Percentiles rank a stretch among this genome's conserved stretches.
Conservation (phyloP, 1,139 yeast genomes). For the Starmera stellimalicola region DNA sequence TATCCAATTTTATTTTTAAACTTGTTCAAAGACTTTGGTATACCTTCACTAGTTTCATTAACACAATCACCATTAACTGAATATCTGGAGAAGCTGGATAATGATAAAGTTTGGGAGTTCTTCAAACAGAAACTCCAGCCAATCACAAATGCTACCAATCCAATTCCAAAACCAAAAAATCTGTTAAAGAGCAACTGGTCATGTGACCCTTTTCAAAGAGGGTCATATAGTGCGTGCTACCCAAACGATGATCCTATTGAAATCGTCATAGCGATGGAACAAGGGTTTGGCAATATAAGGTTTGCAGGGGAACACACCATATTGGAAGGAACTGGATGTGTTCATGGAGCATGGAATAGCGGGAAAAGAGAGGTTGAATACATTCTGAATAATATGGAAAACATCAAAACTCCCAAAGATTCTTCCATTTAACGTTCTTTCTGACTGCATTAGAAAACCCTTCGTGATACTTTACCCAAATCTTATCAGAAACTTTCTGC, state of each 20-base stretch:
- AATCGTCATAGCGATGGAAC: conserved; percentile 41
- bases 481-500: conserved; percentile 28
- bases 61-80: conserved; percentile 67
- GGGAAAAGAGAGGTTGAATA: conserved; percentile 61
- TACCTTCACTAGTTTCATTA: conserved; percentile 46
- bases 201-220: conserved; percentile 53
- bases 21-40: conserved; percentile 26
- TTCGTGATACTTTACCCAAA: conserved; percentile 90
- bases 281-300: conserved; percentile 49
- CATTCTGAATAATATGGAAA: conserved; percentile 17
- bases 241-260: conserved; percentile 64
- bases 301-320: conserved; percentile 86
- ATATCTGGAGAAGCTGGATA: conserved; percentile 31
- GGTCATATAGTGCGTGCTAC: conserved; percentile 63
- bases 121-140: conserved; percentile 32
- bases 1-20: conserved; percentile 45
- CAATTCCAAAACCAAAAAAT: conserved; percentile 38
- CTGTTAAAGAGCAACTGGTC: conserved; percentile 63
- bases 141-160: conserved; percentile 9
- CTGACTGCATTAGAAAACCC: conserved; percentile 94
- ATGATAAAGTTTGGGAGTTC: conserved; percentile 28
- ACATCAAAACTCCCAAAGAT: conserved; percentile 39
- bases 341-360: conserved; percentile 68
- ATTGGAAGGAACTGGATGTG: conserved; percentile 75
- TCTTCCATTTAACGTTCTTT: conserved; percentile 74